Conservation (phyloP, 768 basidiomycete species). For the Russula griseocarnosa region DNA sequence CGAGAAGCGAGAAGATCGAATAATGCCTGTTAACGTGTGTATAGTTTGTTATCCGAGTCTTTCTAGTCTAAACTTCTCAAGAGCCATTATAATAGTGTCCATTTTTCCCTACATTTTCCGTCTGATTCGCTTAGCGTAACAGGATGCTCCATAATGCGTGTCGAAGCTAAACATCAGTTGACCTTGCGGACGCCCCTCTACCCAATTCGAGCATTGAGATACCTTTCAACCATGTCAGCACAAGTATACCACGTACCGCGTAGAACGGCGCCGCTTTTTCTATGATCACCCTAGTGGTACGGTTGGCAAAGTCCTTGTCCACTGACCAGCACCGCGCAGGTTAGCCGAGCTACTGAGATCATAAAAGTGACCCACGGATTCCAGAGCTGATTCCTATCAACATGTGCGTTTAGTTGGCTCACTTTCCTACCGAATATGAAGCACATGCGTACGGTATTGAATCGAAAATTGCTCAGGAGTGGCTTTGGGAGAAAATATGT, state of each 20-base stretch:
- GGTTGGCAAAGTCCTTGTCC: slow-evolving; percentile 20
- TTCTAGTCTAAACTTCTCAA: background rate
- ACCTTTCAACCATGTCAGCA: too few species aligned
- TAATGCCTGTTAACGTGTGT: background rate
- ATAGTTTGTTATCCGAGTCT: background rate
- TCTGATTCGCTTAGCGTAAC: background rate
- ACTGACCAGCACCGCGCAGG: slow-evolving; percentile 2
- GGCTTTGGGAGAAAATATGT: slow-evolving; percentile 7
- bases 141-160: background rate
- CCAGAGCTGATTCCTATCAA: slow-evolving; percentile 21
- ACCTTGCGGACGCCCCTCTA: slow-evolving; percentile 15
- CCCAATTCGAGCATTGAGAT: background rate
- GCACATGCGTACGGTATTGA: slow-evolving; percentile 8
- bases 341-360: background rate
- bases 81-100: background rate
- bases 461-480: background rate
- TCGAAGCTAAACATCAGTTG: background rate
- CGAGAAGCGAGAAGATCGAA: background rate
- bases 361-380: slow-evolving; percentile 7
- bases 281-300: slow-evolving; percentile 15
- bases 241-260: background rate
- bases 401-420: background rate
- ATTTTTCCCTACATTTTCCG: background rate
- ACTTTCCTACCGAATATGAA: background rate
- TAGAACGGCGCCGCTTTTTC: slow-evolving; percentile 21